Evolutionary conservation across 768 basidiomycete genomes (phyloP).

Genomic region (Candolleomyces aberdarensis): DNA sequence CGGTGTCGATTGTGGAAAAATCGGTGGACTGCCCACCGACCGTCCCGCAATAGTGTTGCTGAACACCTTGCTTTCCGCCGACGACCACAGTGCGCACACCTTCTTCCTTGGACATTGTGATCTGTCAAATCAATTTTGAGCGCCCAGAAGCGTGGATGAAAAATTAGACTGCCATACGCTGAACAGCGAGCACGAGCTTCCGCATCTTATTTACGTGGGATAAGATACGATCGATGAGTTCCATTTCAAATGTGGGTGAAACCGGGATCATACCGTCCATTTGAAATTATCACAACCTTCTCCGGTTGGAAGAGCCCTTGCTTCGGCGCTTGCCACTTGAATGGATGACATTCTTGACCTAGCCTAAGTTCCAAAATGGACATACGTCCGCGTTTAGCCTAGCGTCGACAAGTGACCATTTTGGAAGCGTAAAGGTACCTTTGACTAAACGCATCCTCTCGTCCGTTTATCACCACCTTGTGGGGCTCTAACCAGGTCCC

Average conservation of each 20-base stretch:
- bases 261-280: constrained; percentile 38
- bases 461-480: constrained; percentile 42
- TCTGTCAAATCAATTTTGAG: constrained; percentile 26
- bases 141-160: background rate
- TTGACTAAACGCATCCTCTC: constrained; percentile 48
- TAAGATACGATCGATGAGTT: background rate
- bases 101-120: constrained; percentile 58
- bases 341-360: constrained; percentile 46
- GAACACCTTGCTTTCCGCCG: constrained; percentile 45
- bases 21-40: constrained; percentile 63
- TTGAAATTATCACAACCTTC: constrained; percentile 53
- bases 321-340: constrained; percentile 34
- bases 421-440: constrained; percentile 21
- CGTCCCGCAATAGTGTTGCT: constrained; percentile 58
- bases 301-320: constrained; percentile 45
- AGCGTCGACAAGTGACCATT: background rate
- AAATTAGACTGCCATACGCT: constrained; percentile 31
- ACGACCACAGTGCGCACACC: constrained; percentile 55
- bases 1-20: constrained; percentile 56
- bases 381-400: background rate
- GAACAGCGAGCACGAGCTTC: constrained; percentile 46
- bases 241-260: background rate
- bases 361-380: constrained; percentile 24
- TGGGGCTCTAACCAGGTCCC: constrained; percentile 49
- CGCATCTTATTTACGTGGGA: constrained; percentile 31